These are phyloP conservation scores for Phytophthora europaea DNA, from an alignment of 352 stramenopile genomes.

Conservation along the genomic window DNA sequence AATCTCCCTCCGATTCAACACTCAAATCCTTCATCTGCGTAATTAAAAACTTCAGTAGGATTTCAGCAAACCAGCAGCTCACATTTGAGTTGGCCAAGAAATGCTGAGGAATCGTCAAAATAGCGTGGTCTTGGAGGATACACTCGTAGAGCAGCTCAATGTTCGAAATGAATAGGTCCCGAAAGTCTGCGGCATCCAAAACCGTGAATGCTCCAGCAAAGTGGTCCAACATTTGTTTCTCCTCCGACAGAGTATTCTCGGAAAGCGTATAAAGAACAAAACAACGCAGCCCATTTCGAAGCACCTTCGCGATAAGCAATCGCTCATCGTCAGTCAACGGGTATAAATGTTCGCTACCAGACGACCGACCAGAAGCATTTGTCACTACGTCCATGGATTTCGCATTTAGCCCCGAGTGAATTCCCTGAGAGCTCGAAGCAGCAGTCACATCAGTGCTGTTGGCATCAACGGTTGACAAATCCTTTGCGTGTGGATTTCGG, in stretches of 20 bases:
- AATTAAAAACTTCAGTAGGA: constrained; percentile 96
- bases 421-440: constrained; percentile 28
- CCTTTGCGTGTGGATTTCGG: constrained; percentile 86
- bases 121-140: constrained; percentile 94
- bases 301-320: constrained; percentile 94
- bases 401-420: constrained; percentile 24
- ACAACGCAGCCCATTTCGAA: constrained; percentile 94
- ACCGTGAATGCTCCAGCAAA: constrained; percentile 98
- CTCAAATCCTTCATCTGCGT: constrained; percentile 94
- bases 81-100: constrained; percentile 95
- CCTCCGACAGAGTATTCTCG: constrained; percentile 88
- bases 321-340: constrained; percentile 95
- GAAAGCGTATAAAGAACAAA: constrained; percentile 94
- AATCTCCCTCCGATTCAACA: constrained; percentile 79
- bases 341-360: constrained; percentile 63
- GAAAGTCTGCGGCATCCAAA: constrained; percentile 95
- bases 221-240: constrained; percentile 97
- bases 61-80: constrained; percentile 95
- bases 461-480: constrained; percentile 85
- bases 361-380: constrained; percentile 25
- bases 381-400: constrained; percentile 32
- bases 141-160: constrained; percentile 93
- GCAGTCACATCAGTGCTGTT: constrained; percentile 45
- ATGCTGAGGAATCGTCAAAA: constrained; percentile 95
- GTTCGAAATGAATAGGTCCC: constrained; percentile 91